Evolutionary conservation across 1,284 basidiomycete species (phyloP).

Genomic region (Irpex rosettiformis): DNA sequence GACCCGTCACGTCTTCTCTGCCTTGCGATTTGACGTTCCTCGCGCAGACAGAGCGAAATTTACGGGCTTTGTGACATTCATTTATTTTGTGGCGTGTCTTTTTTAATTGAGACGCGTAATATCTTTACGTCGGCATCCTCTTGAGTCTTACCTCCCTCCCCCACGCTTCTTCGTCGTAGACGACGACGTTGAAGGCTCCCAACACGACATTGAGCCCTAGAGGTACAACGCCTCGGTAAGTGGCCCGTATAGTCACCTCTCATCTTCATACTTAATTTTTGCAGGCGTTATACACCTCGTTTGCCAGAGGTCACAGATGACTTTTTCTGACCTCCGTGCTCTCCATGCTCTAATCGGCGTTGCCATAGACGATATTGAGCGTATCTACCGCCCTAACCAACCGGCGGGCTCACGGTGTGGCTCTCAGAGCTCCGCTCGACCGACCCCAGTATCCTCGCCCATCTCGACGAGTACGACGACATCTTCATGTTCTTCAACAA

Average conservation of each 20-base stretch:
- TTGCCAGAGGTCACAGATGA: slow-evolving; percentile 30
- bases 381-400: slow-evolving; percentile 44
- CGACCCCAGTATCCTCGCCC: slow-evolving; percentile 5
- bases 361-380: slow-evolving; percentile 65
- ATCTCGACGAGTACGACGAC: slow-evolving; percentile 1
- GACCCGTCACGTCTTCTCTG: not conserved
- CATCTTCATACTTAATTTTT: not conserved
- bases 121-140: not conserved
- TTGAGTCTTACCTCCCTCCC: too few species aligned
- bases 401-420: slow-evolving; percentile 14
- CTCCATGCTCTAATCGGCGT: slow-evolving; percentile 64
- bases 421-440: slow-evolving; percentile 17
- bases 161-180: not conserved
- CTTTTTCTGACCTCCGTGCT: slow-evolving; percentile 58
- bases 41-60: not conserved
- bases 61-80: not conserved
- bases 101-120: not conserved
- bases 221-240: not conserved
- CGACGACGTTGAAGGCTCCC: not conserved
- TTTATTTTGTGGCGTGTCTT: not conserved
- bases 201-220: not conserved
- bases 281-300: not conserved
- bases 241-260: not conserved
- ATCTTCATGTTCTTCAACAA: slow-evolving; percentile 9
- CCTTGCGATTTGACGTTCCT: not conserved